phyloP scores from a whole-genome alignment of 805 yeast species.

The Metschnikowia corniflorae region DNA sequence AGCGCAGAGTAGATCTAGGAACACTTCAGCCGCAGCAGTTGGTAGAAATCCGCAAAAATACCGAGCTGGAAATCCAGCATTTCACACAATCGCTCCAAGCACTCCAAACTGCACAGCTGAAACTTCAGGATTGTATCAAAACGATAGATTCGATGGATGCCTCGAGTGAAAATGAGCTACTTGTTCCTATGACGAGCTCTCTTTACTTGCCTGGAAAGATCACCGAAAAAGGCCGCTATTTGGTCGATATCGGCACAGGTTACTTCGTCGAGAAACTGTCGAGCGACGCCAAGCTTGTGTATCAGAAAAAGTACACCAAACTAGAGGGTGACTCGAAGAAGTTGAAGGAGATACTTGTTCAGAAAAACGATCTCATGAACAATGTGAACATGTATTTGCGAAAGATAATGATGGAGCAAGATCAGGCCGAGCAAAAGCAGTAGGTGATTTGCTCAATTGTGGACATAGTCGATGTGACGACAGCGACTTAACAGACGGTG shows the following conservation, averaged over 20 bases:
- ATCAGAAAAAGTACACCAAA: constrained; percentile 68
- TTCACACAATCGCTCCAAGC: constrained; percentile 82
- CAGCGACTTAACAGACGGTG: too few species aligned
- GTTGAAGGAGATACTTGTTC: constrained; percentile 68
- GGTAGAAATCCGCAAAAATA: constrained; percentile 72
- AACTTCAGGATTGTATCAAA: constrained; percentile 74
- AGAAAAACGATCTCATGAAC: constrained; percentile 63
- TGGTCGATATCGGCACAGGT: constrained; percentile 96
- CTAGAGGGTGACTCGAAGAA: constrained; percentile 69
- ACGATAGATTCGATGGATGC: constrained; percentile 59
- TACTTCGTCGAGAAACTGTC: constrained; percentile 81
- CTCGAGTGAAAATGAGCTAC: constrained; percentile 43
- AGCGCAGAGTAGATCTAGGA: constrained; percentile 52
- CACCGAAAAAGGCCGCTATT: constrained; percentile 58
- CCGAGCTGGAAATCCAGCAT: constrained; percentile 84
- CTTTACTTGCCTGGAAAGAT: constrained; percentile 85
- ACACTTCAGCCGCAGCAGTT: constrained; percentile 81
- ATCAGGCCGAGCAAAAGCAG: constrained; percentile 17
- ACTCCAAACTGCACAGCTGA: constrained; percentile 73
- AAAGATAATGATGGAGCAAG: constrained; percentile 47
- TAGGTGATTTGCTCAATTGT: too few species aligned
- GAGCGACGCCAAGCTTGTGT: constrained; percentile 65
- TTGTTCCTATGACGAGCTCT: constrained; percentile 87
- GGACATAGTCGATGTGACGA: too few species aligned
- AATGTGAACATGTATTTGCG: constrained; percentile 58